phyloP scores from a whole-genome alignment of 495 filamentous ascomycete genomes.

The Lichenothelia convexa region DNA sequence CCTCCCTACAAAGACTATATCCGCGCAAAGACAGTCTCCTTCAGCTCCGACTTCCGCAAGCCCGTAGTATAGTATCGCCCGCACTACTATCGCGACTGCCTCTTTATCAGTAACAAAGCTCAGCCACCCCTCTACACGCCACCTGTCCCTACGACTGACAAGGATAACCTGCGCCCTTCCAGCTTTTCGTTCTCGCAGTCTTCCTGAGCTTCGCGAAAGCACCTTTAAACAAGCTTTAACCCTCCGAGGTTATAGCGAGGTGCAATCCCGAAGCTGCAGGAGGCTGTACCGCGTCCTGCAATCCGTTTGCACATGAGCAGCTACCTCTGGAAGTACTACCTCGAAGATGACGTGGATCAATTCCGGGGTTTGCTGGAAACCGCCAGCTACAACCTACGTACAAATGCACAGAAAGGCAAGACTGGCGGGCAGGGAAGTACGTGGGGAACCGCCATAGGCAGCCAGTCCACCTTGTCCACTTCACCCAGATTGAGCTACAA shows the following conservation, averaged over 20 bases:
- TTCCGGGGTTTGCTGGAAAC: slow-evolving; percentile 70
- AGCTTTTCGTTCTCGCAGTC: slow-evolving; percentile 8
- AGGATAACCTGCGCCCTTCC: not conserved
- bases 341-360: slow-evolving; percentile 85
- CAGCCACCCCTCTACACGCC: not conserved
- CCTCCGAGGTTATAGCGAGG: slow-evolving; percentile 73
- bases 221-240: slow-evolving; percentile 75
- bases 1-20: no score
- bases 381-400: slow-evolving; percentile 31
- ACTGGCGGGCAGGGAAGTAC: slow-evolving; percentile 17
- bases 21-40: no score
- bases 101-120: not conserved
- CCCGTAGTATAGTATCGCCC: not conserved
- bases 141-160: not conserved
- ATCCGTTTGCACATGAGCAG: slow-evolving; percentile 69
- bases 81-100: not conserved
- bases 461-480: slow-evolving; percentile 29
- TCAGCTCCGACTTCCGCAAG: no score
- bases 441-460: slow-evolving; percentile 26
- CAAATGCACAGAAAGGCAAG: slow-evolving; percentile 23
- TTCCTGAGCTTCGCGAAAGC: slow-evolving; percentile 17
- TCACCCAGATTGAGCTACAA: slow-evolving; percentile 29
- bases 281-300: slow-evolving; percentile 27
- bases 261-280: slow-evolving; percentile 47
- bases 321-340: slow-evolving; percentile 86